Evolutionary conservation across 129 eudicot genomes (phyloP).

Genomic region (Dittrichia graveolens): DNA sequence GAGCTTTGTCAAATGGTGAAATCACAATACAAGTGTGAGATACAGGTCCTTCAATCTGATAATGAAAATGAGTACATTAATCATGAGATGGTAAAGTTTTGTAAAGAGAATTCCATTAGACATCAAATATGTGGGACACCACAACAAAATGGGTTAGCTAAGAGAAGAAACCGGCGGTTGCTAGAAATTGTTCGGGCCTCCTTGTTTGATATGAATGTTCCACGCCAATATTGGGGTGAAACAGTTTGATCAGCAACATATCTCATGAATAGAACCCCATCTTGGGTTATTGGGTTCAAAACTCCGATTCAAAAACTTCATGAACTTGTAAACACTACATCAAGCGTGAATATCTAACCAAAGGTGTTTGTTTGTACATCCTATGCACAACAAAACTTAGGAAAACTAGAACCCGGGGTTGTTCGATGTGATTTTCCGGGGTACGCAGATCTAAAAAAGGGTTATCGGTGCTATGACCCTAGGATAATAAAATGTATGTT

Average conservation of each 20-base stretch:
- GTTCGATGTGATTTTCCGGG: neutral
- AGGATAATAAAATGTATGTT: neutral
- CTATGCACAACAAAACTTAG: neutral
- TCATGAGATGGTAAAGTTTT: neutral
- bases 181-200: neutral
- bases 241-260: neutral
- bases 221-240: neutral
- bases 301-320: neutral
- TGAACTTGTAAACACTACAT: neutral
- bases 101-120: neutral
- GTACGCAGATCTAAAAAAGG: neutral
- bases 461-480: conserved; percentile 15
- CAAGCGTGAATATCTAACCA: neutral
- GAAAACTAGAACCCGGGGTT: neutral
- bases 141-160: conserved; percentile 7
- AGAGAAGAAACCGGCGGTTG: neutral
- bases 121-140: conserved; percentile 9
- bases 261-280: neutral
- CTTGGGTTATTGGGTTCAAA: neutral
- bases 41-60: conserved; percentile 19
- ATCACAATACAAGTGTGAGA: conserved; percentile 5
- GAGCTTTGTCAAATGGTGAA: conserved; percentile 8
- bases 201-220: conserved; percentile 5
- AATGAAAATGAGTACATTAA: conserved; percentile 13
- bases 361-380: neutral